Percentiles rank a stretch among this genome's conserved stretches.
These are phyloP conservation scores for Datisca glomerata DNA, from an alignment of 306 rosid genomes.

Conservation along the genomic window DNA sequence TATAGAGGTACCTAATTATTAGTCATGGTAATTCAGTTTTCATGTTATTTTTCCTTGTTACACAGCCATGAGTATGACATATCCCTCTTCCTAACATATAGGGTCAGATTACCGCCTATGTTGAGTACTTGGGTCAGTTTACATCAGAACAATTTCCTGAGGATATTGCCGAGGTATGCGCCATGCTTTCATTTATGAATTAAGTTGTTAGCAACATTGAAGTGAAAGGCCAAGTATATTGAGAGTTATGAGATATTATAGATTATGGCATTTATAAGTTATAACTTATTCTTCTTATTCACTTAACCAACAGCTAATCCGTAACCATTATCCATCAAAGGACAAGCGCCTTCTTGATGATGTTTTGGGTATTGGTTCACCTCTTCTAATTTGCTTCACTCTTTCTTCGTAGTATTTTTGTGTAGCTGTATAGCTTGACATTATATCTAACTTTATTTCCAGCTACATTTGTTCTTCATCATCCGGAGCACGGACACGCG, in stretches of 20 bases:
- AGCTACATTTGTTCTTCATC: conserved; percentile 93
- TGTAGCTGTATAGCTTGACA: background rate
- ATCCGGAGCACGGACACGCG: conserved; percentile 98
- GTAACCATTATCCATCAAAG: conserved; percentile 71
- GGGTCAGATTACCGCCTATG: conserved; percentile 93
- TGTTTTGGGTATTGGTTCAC: conserved; percentile 73
- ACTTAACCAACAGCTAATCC: conserved; percentile 75
- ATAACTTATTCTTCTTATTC: conserved; percentile 12
- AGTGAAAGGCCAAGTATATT: background rate
- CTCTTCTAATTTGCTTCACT: conserved; percentile 20
- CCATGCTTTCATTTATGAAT: background rate
- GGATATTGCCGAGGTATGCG: conserved; percentile 77
- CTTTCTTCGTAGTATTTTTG: conserved; percentile 7
- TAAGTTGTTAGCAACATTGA: background rate
- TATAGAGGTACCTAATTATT: too few species aligned
- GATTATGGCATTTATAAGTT: too few species aligned
- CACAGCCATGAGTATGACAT: too few species aligned
- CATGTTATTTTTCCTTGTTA: too few species aligned
- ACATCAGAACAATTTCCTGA: conserved; percentile 88
- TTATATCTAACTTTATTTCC: conserved; percentile 25
- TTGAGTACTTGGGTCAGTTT: conserved; percentile 85
- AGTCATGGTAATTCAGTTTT: too few species aligned
- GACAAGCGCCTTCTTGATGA: conserved; percentile 85
- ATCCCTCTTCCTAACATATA: conserved; percentile 9
- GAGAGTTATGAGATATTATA: background rate